phyloP scores from a whole-genome alignment of 371 early-diverging fungal species.

The Dichotomocladium elegans region DNA sequence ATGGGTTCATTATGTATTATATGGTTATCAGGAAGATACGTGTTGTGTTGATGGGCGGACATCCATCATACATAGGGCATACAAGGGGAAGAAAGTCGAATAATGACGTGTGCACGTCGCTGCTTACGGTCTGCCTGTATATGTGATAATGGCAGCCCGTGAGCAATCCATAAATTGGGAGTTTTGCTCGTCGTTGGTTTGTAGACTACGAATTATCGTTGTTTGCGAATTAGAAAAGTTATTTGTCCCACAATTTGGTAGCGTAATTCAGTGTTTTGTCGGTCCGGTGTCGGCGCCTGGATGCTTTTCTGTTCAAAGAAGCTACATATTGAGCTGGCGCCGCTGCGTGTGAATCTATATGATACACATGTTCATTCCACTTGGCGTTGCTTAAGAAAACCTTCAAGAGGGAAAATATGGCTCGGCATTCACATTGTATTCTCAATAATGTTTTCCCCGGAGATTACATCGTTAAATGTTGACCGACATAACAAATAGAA shows the following conservation, averaged over 20 bases:
- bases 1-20: no score
- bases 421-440: background rate
- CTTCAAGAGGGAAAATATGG: background rate
- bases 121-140: background rate
- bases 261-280: no score
- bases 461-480: background rate
- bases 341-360: background rate
- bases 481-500: background rate
- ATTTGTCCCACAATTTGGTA: no score
- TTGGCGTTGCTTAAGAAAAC: background rate
- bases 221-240: no score
- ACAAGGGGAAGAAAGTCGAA: background rate
- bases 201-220: no score
- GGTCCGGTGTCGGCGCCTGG: no score
- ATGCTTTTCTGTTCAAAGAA: background rate
- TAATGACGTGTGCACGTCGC: background rate
- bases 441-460: background rate
- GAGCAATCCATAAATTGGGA: background rate
- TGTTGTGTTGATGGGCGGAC: no score
- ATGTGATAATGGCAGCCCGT: no score
- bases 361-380: background rate
- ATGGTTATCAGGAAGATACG: no score
- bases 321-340: background rate
- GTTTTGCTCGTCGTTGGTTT: no score
- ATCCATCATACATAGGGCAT: no score